phyloP scores from a whole-genome alignment of 768 basidiomycete genomes.

The Trametes cubensis region DNA sequence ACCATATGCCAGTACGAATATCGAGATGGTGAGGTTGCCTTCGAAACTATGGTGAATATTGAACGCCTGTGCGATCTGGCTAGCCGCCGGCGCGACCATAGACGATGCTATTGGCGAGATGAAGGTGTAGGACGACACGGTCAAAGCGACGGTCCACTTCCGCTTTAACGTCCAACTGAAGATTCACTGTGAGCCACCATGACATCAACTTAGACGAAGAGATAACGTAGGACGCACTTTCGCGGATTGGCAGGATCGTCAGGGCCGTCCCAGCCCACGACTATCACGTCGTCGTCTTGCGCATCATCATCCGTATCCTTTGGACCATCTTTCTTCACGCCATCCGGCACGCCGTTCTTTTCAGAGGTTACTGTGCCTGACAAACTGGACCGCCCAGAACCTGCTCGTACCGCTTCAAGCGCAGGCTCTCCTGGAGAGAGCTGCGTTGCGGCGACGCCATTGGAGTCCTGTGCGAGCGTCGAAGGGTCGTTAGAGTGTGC shows the following conservation, averaged over 20 bases:
- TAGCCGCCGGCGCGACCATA: conserved; percentile 69
- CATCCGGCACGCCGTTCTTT: not conserved
- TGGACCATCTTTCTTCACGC: not conserved
- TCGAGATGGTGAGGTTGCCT: conserved; percentile 61
- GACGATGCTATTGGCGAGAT: conserved; percentile 61
- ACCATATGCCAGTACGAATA: conserved; percentile 66
- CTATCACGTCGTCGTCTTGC: conserved; percentile 20
- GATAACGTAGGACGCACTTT: conserved; percentile 34
- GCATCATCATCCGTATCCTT: not conserved
- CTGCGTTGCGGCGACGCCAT: not conserved
- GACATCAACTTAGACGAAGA: not conserved
- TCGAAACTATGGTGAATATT: conserved; percentile 52
- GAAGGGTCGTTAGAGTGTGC: not conserved
- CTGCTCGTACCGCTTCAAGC: not conserved
- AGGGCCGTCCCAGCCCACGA: conserved; percentile 41
- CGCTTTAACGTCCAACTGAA: conserved; percentile 57
- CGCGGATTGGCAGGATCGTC: conserved; percentile 40
- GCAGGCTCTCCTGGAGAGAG: not conserved
- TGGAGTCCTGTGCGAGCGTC: not conserved
- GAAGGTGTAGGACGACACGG: conserved; percentile 32
- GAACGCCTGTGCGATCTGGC: conserved; percentile 54
- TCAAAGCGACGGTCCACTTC: conserved; percentile 54
- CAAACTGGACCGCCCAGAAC: not conserved
- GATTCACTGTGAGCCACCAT: not conserved
- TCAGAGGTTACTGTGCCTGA: not conserved